A percentile compares a stretch with the other conserved stretches of the same genome.
phyloP scores from a whole-genome alignment of 2,329 filamentous ascomycete genomes.

The Botryotinia convoluta region DNA sequence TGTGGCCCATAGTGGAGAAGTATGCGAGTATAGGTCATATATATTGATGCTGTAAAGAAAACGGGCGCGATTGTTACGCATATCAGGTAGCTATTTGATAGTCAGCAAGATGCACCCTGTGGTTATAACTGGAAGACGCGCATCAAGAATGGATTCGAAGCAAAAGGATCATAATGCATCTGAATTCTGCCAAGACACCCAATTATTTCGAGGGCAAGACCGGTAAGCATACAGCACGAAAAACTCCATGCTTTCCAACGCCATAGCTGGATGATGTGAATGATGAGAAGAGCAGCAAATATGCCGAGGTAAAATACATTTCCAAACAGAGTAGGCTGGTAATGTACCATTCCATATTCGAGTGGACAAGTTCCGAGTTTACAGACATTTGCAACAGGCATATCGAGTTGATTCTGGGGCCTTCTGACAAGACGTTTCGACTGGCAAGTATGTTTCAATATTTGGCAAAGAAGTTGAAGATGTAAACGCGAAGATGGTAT shows the following conservation, averaged over 20 bases:
- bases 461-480: not conserved
- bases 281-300: slow-evolving; percentile 26
- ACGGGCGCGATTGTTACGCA: slow-evolving; percentile 44
- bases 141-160: slow-evolving; percentile 28
- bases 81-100: slow-evolving; percentile 51
- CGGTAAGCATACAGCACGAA: slow-evolving; percentile 50
- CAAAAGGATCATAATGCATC: slow-evolving; percentile 31
- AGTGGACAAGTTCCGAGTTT: not conserved
- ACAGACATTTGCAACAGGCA: not conserved
- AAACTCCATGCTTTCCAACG: slow-evolving; percentile 56
- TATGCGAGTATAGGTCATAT: slow-evolving; percentile 55
- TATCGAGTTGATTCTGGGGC: not conserved
- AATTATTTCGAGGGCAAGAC: slow-evolving; percentile 52
- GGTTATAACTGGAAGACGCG: slow-evolving; percentile 16
- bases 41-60: slow-evolving; percentile 60
- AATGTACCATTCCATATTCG: not conserved
- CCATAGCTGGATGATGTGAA: slow-evolving; percentile 35
- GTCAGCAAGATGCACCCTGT: not conserved
- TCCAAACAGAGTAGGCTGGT: not conserved
- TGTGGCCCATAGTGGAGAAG: slow-evolving; percentile 51
- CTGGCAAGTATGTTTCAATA: not conserved
- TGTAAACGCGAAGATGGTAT: not conserved
- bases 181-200: slow-evolving; percentile 51
- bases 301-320: slow-evolving; percentile 22
- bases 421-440: not conserved